Conservation (phyloP, 228 moss, liverwort and hornwort genomes). For the Sphagnum magellanicum region DNA sequence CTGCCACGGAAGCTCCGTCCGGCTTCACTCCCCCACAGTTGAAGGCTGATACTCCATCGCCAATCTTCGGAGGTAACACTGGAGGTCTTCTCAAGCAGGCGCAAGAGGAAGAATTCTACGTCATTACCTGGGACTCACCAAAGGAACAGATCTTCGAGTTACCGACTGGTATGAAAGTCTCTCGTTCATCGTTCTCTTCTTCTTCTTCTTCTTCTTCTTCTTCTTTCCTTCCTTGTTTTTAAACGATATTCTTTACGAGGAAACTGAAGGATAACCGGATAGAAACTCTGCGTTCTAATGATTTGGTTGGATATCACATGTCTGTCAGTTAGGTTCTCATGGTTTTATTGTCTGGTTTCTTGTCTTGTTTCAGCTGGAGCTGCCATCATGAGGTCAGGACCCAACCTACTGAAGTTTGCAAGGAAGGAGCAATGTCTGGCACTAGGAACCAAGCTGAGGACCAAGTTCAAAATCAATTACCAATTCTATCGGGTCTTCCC, state of each 20-base stretch:
- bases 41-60: conserved; percentile 85
- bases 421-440: conserved; percentile 98
- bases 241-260: too few species aligned
- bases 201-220: background rate
- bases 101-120: conserved; percentile 97
- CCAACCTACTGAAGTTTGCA: conserved; percentile 86
- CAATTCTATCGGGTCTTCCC: conserved; percentile 99
- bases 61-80: conserved; percentile 93
- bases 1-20: conserved; percentile 25
- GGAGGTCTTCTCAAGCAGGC: conserved; percentile 90
- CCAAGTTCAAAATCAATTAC: conserved; percentile 93
- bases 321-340: too few species aligned
- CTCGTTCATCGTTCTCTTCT: background rate
- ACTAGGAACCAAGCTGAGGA: conserved; percentile 63
- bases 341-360: too few species aligned
- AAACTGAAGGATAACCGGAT: too few species aligned
- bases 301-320: too few species aligned
- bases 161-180: conserved; percentile 48
- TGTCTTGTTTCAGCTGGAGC: conserved; percentile 51
- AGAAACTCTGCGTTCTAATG: too few species aligned
- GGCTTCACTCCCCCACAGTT: conserved; percentile 77
- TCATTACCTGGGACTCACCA: conserved; percentile 89
- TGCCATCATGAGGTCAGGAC: conserved; percentile 95
- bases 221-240: too few species aligned
- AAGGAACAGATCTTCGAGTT: conserved; percentile 99